Evolutionary conservation across 2,329 filamentous ascomycete species (phyloP).

Genomic region (Botrytis squamosa): DNA sequence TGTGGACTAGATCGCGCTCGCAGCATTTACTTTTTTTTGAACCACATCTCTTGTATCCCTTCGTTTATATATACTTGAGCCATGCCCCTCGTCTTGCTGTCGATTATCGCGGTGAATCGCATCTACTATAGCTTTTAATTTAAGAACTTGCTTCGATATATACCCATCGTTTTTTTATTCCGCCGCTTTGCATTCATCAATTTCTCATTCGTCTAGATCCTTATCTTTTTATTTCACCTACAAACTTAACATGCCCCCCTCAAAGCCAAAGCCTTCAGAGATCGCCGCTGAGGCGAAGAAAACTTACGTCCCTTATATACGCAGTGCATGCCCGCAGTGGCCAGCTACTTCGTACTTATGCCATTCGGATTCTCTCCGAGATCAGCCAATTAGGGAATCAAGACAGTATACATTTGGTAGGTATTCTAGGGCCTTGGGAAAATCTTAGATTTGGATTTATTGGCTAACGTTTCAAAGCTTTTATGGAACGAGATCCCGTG

Average conservation of each 20-base stretch:
- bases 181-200: neutral
- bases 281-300: constrained; percentile 72
- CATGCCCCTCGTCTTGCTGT: neutral
- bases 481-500: constrained; percentile 59
- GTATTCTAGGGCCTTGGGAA: constrained; percentile 20
- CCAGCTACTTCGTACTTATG: constrained; percentile 57
- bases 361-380: constrained; percentile 47
- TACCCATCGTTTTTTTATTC: neutral
- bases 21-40: constrained; percentile 9
- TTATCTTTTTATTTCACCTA: neutral
- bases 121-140: neutral
- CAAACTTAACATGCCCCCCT: constrained; percentile 50
- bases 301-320: constrained; percentile 65
- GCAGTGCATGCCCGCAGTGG: constrained; percentile 55
- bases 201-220: neutral
- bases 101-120: neutral
- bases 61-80: constrained; percentile 13
- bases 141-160: neutral
- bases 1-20: constrained; percentile 11
- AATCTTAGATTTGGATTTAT: neutral
- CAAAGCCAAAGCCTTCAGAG: constrained; percentile 64
- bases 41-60: neutral
- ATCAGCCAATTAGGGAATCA: constrained; percentile 22
- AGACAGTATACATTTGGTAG: constrained; percentile 47
- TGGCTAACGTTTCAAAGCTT: constrained; percentile 35